Conservation (phyloP, 2,329 filamentous ascomycete genomes). For the Daldinia sp. region DNA sequence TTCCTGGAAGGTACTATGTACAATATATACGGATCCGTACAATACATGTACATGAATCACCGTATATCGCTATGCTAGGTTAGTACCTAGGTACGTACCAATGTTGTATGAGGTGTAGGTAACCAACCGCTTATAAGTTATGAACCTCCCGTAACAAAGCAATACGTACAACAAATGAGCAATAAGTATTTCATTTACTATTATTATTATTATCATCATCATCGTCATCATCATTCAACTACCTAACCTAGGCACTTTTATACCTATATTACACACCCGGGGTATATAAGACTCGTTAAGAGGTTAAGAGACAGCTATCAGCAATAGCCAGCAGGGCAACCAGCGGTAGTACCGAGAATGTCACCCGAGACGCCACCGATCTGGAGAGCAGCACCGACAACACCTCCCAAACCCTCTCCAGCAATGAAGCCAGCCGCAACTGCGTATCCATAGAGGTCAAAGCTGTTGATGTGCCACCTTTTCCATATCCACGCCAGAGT, state of each 20-base stretch:
- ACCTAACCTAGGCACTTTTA: not conserved
- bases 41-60: no score
- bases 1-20: not conserved
- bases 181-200: slow-evolving; percentile 12
- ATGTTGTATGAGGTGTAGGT: no score
- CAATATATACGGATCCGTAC: no score
- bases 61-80: no score
- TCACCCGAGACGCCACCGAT: slow-evolving; percentile 48
- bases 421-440: slow-evolving; percentile 68
- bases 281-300: slow-evolving; percentile 30
- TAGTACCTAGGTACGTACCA: not conserved
- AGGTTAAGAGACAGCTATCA: slow-evolving; percentile 37
- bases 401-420: slow-evolving; percentile 69
- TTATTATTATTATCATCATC: slow-evolving; percentile 8
- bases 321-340: slow-evolving; percentile 46
- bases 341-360: slow-evolving; percentile 45
- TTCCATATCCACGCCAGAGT: slow-evolving; percentile 61
- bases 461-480: slow-evolving; percentile 59
- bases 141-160: no score
- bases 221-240: no score
- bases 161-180: not conserved
- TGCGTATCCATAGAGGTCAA: slow-evolving; percentile 67
- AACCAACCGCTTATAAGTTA: no score
- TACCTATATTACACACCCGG: not conserved
- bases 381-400: slow-evolving; percentile 59